phyloP scores from a whole-genome alignment of 345 rosid species.

The Physaria fendleri region DNA sequence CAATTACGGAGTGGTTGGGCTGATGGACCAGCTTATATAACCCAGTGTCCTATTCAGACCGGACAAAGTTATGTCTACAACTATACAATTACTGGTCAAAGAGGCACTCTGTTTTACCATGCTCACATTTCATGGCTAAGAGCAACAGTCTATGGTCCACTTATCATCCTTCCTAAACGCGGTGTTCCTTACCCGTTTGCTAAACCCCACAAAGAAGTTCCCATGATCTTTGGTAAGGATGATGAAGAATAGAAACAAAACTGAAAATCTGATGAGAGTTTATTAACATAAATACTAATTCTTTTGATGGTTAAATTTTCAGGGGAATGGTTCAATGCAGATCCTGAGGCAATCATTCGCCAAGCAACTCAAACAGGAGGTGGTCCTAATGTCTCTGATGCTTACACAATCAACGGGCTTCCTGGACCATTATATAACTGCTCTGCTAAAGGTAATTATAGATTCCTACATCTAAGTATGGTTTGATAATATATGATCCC shows the following conservation, averaged over 20 bases:
- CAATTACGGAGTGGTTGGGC: constrained; percentile 75
- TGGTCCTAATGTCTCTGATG: constrained; percentile 82
- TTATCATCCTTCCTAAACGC: constrained; percentile 59
- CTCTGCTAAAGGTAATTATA: constrained; percentile 49
- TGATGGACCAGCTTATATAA: constrained; percentile 69
- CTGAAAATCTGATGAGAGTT: constrained; percentile 5
- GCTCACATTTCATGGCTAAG: constrained; percentile 79
- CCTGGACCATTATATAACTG: constrained; percentile 82
- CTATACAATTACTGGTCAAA: constrained; percentile 63
- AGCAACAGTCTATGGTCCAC: constrained; percentile 64
- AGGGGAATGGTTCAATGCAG: constrained; percentile 79
- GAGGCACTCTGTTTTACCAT: constrained; percentile 73
- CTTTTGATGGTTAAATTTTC: constrained; percentile 17
- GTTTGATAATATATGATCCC: background rate
- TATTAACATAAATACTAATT: background rate
- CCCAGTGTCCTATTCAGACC: constrained; percentile 75
- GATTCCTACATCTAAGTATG: background rate
- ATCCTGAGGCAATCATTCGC: constrained; percentile 58
- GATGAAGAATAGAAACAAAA: background rate
- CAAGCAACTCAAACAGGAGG: constrained; percentile 70
- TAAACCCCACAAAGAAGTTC: constrained; percentile 71
- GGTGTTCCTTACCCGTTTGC: constrained; percentile 63
- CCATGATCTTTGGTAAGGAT: constrained; percentile 54
- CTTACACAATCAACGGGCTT: constrained; percentile 66
- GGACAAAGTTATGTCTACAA: constrained; percentile 58